These are phyloP conservation scores for Quercus parvula DNA, from an alignment of 306 rosid species.

Conservation along the genomic window DNA sequence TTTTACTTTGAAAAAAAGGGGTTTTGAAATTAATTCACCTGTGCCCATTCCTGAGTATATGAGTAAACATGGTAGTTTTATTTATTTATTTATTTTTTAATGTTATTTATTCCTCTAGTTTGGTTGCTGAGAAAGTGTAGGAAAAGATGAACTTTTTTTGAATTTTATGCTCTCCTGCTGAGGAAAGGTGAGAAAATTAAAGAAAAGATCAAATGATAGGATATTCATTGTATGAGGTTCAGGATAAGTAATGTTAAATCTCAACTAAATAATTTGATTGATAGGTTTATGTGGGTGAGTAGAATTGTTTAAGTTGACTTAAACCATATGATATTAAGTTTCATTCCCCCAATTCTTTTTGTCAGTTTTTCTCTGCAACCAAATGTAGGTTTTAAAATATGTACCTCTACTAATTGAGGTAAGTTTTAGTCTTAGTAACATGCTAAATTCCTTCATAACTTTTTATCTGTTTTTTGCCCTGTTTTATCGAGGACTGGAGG, in stretches of 20 bases:
- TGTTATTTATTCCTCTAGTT: not conserved
- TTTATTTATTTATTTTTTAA: not conserved
- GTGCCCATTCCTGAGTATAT: not conserved
- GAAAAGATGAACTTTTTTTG: not conserved
- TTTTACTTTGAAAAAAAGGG: not conserved
- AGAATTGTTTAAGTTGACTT: conserved; percentile 10
- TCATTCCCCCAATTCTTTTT: conserved; percentile 16
- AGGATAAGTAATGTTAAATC: conserved; percentile 1
- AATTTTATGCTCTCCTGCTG: not conserved
- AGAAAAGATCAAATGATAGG: not conserved
- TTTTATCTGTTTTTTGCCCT: not conserved
- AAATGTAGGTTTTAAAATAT: conserved; percentile 41
- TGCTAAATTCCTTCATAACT: not conserved
- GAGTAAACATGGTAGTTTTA: not conserved
- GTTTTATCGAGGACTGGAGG: conserved; percentile 1
- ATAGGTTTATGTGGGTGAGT: conserved; percentile 11
- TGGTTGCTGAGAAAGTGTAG: conserved; percentile 27
- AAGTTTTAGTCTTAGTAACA: conserved; percentile 25
- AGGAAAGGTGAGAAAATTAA: conserved; percentile 10
- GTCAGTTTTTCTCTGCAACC: conserved; percentile 54
- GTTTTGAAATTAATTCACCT: not conserved
- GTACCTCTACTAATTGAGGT: conserved; percentile 37
- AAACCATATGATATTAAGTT: conserved; percentile 14
- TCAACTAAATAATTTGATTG: not conserved
- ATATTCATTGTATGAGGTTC: not conserved